A percentile compares a stretch with the other conserved stretches of the same genome.
These are phyloP conservation scores for Monosporascus sp. DNA, from an alignment of 2,329 filamentous ascomycete species.

Conservation along the genomic window DNA sequence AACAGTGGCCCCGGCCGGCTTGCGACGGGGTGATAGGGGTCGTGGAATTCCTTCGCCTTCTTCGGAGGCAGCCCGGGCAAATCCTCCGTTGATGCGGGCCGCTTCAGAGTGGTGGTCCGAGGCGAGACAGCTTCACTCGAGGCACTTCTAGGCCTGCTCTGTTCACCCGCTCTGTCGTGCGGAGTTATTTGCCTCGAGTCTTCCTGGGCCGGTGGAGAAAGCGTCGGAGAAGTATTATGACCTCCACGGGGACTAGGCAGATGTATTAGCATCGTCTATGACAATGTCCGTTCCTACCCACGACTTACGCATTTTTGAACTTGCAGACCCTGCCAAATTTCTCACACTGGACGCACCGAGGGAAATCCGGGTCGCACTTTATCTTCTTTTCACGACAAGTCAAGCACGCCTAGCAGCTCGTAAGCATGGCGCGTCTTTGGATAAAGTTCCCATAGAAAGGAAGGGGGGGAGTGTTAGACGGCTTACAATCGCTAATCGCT, in stretches of 20 bases:
- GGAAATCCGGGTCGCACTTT: conserved; percentile 85
- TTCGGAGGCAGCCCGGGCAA: conserved; percentile 37
- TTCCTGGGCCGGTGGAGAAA: conserved; percentile 46
- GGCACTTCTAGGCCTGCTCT: conserved; percentile 34
- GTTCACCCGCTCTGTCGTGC: conserved; percentile 29
- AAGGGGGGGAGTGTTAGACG: conserved; percentile 44
- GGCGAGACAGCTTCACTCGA: conserved; percentile 46
- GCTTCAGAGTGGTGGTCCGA: conserved; percentile 27
- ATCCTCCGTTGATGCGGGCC: conserved; percentile 20
- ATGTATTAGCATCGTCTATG: conserved; percentile 10
- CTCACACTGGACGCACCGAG: conserved; percentile 85
- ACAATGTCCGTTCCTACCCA: neutral
- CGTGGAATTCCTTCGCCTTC: conserved; percentile 42
- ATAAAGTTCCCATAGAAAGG: neutral
- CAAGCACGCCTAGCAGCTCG: conserved; percentile 49
- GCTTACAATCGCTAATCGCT: conserved; percentile 67
- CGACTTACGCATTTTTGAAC: conserved; percentile 76
- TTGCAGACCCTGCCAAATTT: conserved; percentile 84
- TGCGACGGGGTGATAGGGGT: conserved; percentile 34
- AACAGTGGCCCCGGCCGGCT: conserved; percentile 23
- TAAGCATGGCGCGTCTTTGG: neutral
- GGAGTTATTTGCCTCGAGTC: conserved; percentile 31
- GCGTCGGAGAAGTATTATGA: conserved; percentile 50
- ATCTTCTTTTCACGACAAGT: conserved; percentile 97
- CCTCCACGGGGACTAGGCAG: conserved; percentile 47